Conservation (phyloP, 106 monocot species). For the Acorus calamus region DNA sequence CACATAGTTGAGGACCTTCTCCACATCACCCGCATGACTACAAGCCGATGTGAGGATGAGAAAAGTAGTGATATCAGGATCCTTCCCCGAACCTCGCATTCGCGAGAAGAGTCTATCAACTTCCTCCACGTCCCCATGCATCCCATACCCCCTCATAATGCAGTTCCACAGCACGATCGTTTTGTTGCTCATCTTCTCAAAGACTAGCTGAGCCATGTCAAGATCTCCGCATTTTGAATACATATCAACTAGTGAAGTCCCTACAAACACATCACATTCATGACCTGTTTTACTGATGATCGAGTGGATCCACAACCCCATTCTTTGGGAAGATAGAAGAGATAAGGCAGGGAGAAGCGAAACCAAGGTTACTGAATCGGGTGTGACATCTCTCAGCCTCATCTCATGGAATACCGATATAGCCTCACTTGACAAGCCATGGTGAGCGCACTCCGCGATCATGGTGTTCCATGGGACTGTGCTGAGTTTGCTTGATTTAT, state of each 20-base stretch:
- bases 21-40: constrained; percentile 37
- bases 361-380: constrained; percentile 32
- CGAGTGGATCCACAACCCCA: constrained; percentile 19
- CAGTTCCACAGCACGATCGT: constrained; percentile 32
- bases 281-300: constrained; percentile 20
- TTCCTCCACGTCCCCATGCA: constrained; percentile 30
- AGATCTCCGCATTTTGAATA: constrained; percentile 51
- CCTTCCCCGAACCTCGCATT: constrained; percentile 21
- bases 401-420: constrained; percentile 24
- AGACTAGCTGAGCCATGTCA: constrained; percentile 18
- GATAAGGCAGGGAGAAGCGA: constrained; percentile 25
- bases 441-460: constrained; percentile 27
- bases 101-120: constrained; percentile 28
- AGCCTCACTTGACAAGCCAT: constrained; percentile 18
- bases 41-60: constrained; percentile 39
- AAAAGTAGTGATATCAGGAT: constrained; percentile 36
- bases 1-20: constrained; percentile 24
- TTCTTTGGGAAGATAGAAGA: constrained; percentile 13
- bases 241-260: constrained; percentile 26
- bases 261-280: constrained; percentile 26
- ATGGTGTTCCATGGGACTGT: constrained; percentile 35
- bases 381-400: constrained; percentile 19
- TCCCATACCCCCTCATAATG: constrained; percentile 39
- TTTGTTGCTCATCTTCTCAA: constrained; percentile 30
- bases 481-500: constrained; percentile 15